Base-by-base conservation (phyloP, 805 yeast genomes). In the Metschnikowia cubensis region DNA sequence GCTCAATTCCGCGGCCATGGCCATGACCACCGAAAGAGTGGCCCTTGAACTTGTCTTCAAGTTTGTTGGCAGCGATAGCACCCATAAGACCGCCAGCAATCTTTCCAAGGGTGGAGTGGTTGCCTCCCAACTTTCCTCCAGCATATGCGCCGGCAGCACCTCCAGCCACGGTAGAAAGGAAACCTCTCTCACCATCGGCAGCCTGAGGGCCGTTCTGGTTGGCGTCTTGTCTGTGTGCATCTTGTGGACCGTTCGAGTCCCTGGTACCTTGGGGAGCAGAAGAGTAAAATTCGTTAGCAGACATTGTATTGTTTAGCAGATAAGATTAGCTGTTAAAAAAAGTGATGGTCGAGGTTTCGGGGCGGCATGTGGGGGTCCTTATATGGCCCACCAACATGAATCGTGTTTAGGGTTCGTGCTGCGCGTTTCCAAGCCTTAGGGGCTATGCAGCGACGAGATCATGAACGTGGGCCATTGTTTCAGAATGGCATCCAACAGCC, bases 31-130 rank as follows among this genome's bases (percentile, higher is more conserved):
- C 53, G 11, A 14, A 39, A 39, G 54, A 45, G 41, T 53, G 44
- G 38, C 51, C 74, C 36, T 42, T 34, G 53, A 62, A 59, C 41
- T 56, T 60, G 59, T 76, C 73, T 58, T 74, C 79, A 33, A 72
- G 54, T 65, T 80, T 77, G 67, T 80, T 74, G 42, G 82, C 84
- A 22, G 72, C 70, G 49, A 78, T 55, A 7, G 83, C 84, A 63
- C 85, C 85, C 31, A 71, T 76, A 52, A 81, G 51, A 38, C 80
- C 83, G 63, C 85, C 85, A 31, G 71, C 73, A 49, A 77, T 63
- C 44, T 75, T 75, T 45, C 80, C 78, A 20, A 79, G 52, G 17
- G 67, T 68, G 29, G 73, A 64, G 64, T 74, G 78, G 48, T 52
- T 51, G 7, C 67, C 64, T 15, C 61, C 54, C 36, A 65, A 17